These are phyloP conservation scores for Colletotrichum sp. DNA, from an alignment of 2,329 filamentous ascomycete genomes.

Conservation along the genomic window DNA sequence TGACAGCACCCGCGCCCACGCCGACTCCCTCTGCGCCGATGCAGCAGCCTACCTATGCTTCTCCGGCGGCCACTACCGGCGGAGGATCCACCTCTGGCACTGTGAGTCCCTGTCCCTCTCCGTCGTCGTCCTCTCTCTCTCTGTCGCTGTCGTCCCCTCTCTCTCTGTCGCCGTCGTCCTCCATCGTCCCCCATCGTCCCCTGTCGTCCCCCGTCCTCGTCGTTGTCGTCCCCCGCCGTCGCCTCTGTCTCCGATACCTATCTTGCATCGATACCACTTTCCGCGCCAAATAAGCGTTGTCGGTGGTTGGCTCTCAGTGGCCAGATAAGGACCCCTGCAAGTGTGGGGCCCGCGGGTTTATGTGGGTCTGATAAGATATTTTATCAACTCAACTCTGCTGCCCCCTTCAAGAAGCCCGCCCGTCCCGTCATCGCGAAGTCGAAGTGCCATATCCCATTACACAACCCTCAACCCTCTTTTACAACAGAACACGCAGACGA, in stretches of 20 bases:
- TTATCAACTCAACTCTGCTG: not conserved
- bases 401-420: not conserved
- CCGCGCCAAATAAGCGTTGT: not conserved
- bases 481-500: not conserved
- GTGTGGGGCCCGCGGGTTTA: not conserved
- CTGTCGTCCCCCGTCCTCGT: not conserved
- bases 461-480: not conserved
- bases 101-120: conserved; percentile 1
- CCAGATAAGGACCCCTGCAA: not conserved
- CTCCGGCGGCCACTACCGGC: not conserved
- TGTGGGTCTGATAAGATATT: not conserved
- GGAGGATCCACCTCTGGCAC: conserved; percentile 7
- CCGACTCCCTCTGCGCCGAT: not conserved
- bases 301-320: not conserved
- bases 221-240: not conserved
- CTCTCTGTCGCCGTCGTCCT: not conserved
- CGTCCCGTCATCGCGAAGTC: not conserved
- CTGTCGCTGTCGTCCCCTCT: not conserved
- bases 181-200: not conserved
- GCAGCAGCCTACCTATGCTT: conserved; percentile 6
- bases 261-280: not conserved
- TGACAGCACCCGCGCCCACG: not conserved
- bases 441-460: not conserved
- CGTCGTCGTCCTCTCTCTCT: not conserved
- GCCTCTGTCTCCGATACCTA: not conserved